phyloP scores from a whole-genome alignment of 345 rosid species.

The Erysimum cheiranthoides region DNA sequence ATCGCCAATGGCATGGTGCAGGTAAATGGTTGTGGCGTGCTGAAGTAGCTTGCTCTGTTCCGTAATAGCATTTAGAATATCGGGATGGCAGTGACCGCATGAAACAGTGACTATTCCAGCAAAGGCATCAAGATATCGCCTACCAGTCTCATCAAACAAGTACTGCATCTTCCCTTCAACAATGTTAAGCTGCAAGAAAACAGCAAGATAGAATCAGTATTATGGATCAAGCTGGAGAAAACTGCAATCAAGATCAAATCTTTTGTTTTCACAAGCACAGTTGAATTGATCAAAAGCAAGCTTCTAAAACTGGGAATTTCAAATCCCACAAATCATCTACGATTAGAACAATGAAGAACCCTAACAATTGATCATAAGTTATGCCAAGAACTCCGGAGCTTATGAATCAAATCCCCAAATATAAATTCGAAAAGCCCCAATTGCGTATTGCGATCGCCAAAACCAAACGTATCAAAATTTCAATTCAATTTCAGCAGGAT shows the following conservation, averaged over 20 bases:
- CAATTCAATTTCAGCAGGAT: not conserved
- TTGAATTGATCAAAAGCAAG: conserved; percentile 1
- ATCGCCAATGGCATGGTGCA: conserved; percentile 84
- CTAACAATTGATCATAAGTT: not conserved
- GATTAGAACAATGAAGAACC: not conserved
- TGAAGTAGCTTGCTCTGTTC: conserved; percentile 92
- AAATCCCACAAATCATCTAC: not conserved
- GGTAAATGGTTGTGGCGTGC: conserved; percentile 87
- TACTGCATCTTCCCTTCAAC: conserved; percentile 99
- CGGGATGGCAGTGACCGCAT: conserved; percentile 96
- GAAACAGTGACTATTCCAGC: conserved; percentile 95
- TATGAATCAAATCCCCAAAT: not conserved
- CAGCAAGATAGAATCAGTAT: not conserved
- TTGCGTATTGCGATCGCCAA: not conserved
- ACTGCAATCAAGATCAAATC: not conserved
- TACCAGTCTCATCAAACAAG: conserved; percentile 82
- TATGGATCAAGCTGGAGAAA: not conserved
- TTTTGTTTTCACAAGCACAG: not conserved
- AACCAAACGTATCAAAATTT: not conserved
- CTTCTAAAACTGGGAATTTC: not conserved
- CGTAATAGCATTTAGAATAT: conserved; percentile 63
- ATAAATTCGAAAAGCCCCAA: not conserved
- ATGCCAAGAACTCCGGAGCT: not conserved
- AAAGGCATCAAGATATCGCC: conserved; percentile 81
- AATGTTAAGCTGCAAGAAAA: conserved; percentile 67